Evolutionary conservation across 2,329 filamentous ascomycete genomes (phyloP).

Genomic region (Paraphaeosphaeria minitans): DNA sequence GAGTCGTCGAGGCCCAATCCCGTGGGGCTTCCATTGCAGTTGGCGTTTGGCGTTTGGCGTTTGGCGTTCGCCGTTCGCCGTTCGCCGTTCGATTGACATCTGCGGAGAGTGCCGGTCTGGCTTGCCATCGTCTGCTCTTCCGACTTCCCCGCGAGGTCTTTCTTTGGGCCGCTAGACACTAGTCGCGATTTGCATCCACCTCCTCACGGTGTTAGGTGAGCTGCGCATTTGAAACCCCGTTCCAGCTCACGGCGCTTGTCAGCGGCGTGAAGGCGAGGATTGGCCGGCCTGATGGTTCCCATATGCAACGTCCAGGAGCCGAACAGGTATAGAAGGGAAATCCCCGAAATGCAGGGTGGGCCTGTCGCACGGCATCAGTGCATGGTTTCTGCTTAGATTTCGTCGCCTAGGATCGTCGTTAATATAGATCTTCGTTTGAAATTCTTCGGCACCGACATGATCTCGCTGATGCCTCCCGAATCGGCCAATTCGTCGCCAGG

Average conservation of each 20-base stretch:
- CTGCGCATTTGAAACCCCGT: conserved; percentile 39
- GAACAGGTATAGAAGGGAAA: conserved; percentile 37
- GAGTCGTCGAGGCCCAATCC: conserved; percentile 14
- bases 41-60: background rate
- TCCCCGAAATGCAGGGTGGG: conserved; percentile 38
- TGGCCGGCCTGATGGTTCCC: conserved; percentile 33
- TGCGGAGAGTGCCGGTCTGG: conserved; percentile 37
- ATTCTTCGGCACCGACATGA: conserved; percentile 33
- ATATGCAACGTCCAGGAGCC: conserved; percentile 27
- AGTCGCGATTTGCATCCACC: conserved; percentile 38
- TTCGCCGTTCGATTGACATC: conserved; percentile 20
- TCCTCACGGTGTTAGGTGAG: conserved; percentile 35
- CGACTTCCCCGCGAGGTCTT: conserved; percentile 42
- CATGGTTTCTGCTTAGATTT: conserved; percentile 20
- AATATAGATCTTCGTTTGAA: conserved; percentile 30
- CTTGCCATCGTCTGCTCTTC: conserved; percentile 35
- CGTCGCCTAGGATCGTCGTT: conserved; percentile 24
- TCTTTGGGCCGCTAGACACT: conserved; percentile 40
- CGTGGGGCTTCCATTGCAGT: conserved; percentile 26
- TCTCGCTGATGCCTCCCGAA: conserved; percentile 46
- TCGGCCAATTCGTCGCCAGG: conserved; percentile 41
- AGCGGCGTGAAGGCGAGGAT: conserved; percentile 34
- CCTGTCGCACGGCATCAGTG: conserved; percentile 30
- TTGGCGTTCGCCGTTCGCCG: too few relatives aligned
- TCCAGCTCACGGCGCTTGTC: conserved; percentile 39